phyloP scores from a whole-genome alignment of 768 basidiomycete species.

The Hemileccinum rubropunctum region DNA sequence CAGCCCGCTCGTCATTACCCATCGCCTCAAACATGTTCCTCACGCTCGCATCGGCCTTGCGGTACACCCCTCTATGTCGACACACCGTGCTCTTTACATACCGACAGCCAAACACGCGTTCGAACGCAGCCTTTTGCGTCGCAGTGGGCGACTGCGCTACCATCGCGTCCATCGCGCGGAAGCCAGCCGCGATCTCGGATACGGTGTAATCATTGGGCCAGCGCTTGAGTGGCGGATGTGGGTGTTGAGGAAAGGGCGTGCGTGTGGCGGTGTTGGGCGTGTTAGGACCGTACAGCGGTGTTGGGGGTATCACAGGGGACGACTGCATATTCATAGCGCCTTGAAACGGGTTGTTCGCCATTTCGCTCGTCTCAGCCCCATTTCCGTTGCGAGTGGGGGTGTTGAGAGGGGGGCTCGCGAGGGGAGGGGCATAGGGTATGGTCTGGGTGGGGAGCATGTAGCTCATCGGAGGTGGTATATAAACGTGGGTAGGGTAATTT shows the following conservation, averaged over 20 bases:
- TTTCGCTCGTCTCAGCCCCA: constrained; percentile 15
- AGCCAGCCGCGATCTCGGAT: constrained; percentile 59
- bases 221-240: constrained; percentile 64
- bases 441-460: constrained; percentile 29
- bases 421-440: constrained; percentile 24
- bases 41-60: constrained; percentile 48
- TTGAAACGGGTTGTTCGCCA: constrained; percentile 16
- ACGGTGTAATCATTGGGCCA: constrained; percentile 81
- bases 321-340: constrained; percentile 18
- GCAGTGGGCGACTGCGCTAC: constrained; percentile 37
- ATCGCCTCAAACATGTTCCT: constrained; percentile 51
- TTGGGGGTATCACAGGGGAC: constrained; percentile 16
- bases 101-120: constrained; percentile 65
- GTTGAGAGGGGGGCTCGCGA: constrained; percentile 17
- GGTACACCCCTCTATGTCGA: constrained; percentile 67
- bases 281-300: constrained; percentile 23
- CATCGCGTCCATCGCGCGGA: constrained; percentile 47
- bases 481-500: constrained; percentile 27
- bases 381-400: constrained; percentile 6
- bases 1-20: constrained; percentile 54
- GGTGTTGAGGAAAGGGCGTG: constrained; percentile 45
- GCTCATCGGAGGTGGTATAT: constrained; percentile 26
- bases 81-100: constrained; percentile 77
- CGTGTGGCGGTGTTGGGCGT: constrained; percentile 22
- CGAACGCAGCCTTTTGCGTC: constrained; percentile 66